Base-by-base conservation (phyloP, 306 rosid genomes). In the Mucuna pruriens region DNA sequence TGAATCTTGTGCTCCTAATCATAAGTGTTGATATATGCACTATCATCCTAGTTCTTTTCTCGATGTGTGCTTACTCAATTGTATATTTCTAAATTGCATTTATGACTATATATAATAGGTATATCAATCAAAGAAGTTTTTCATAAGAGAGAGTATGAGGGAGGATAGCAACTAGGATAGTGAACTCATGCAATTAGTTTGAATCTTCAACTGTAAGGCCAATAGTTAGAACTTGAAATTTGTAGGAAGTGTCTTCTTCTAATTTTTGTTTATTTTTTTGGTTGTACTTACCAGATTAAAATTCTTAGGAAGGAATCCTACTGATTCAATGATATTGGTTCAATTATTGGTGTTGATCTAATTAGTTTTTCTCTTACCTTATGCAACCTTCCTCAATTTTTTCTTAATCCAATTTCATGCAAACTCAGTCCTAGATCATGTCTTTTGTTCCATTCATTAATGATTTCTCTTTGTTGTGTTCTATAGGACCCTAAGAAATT, bases 281-380 rank as follows among this genome's bases (percentile, higher is more conserved):
- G 33, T 67, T 85, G 71, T 29, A 23, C 26, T 69, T 10, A 29
- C 20, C 88, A 91, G 96, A 93, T 91, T 63, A 91, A 87, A 89
- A 85, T 91, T 88, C 93, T 91, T 2, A 87, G 93, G 86, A 89
- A 58, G 89, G 96, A 91, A 77, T 91, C 96, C 6, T 91, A 91
- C 86, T 91, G 96, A 93, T 91, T n/a, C 85, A 91, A 89, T 29
- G 96, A 91, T 42, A 38, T 57, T 76, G 96, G 96, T 25, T 89
- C 90, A 19, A 93, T 91, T 71, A 93, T 91, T 55, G 91, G 93
- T 38, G 96, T 91, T 83, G 96, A 91, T 75, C 96, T 88, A 93
- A 93, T 90, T 44, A n/a, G 74, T 36, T 66, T 52, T 13, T 20
- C 65, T 78, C 31, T 57, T 40, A 2, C 22, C 23, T 61, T n/a